phyloP scores from a whole-genome alignment of 73 alveolate genomes.

The Paramecium sexaurelia region DNA sequence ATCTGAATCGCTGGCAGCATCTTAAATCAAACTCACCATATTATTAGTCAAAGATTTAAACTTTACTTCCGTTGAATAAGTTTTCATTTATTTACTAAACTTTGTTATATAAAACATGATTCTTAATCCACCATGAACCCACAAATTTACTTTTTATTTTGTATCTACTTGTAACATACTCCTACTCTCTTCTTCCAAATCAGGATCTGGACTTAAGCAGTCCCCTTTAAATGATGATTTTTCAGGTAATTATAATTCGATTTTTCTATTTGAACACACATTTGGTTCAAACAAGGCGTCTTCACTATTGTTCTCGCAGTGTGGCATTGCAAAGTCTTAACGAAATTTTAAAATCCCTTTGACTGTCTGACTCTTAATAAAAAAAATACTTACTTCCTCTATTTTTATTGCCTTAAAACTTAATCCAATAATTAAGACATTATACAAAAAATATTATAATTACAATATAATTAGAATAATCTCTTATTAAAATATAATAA shows the following conservation, averaged over 20 bases:
- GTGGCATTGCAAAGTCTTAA: slow-evolving; percentile 6
- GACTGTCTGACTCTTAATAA: slow-evolving; percentile 19
- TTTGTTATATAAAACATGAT: slow-evolving; percentile 47
- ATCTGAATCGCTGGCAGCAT: slow-evolving; percentile 52
- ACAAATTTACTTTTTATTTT: background rate
- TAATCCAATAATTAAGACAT: background rate
- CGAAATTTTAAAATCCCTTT: slow-evolving; percentile 17
- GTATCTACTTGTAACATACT: background rate
- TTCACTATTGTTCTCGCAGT: slow-evolving; percentile 10
- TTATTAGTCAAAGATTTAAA: background rate
- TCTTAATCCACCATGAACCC: slow-evolving; percentile 59
- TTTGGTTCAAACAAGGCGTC: slow-evolving; percentile 1
- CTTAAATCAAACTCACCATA: background rate
- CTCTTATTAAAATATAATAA: background rate
- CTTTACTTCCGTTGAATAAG: background rate
- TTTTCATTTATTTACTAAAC: slow-evolving; percentile 21
- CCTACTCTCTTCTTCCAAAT: background rate
- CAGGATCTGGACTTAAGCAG: slow-evolving; percentile 4
- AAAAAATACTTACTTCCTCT: background rate
- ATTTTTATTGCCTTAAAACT: background rate
- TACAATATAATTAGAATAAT: background rate
- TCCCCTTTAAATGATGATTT: background rate
- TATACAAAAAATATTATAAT: background rate
- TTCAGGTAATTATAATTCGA: background rate
- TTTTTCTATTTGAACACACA: background rate